These are phyloP conservation scores for Heterobasidion parviporum DNA, from an alignment of 1,284 basidiomycete genomes.

Conservation along the genomic window DNA sequence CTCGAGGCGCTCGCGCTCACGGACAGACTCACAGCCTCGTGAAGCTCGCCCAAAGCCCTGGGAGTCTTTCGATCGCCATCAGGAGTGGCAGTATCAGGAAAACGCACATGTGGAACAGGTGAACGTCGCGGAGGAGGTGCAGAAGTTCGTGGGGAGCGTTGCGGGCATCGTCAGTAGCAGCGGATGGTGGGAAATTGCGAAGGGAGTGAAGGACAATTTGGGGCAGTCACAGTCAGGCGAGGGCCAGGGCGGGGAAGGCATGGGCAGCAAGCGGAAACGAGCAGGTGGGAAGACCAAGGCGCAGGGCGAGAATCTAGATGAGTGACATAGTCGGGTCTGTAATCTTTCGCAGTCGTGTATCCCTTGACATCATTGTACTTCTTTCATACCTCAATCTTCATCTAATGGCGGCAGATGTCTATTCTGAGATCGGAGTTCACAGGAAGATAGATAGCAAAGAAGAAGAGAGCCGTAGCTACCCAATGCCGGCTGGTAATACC, in stretches of 20 bases:
- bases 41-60: conserved; percentile 42
- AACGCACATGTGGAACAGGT: conserved; percentile 18
- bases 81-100: conserved; percentile 49
- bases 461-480: neutral
- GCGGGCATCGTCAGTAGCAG: conserved; percentile 27
- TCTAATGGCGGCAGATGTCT: neutral
- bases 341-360: neutral
- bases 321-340: neutral
- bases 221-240: conserved; percentile 1
- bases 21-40: conserved; percentile 17
- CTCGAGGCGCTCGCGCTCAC: conserved; percentile 16
- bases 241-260: neutral
- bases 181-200: conserved; percentile 37
- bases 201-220: conserved; percentile 20
- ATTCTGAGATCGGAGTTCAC: neutral
- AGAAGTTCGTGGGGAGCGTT: conserved; percentile 36
- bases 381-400: neutral
- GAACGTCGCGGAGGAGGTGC: conserved; percentile 21
- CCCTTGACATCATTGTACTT: neutral
- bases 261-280: conserved; percentile 1
- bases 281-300: neutral
- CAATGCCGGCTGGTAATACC: neutral
- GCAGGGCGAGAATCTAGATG: neutral
- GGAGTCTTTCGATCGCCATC: conserved; percentile 57
- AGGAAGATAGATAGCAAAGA: neutral